Conservation (phyloP, 2,329 filamentous ascomycete species). For the Aureobasidium musti region DNA sequence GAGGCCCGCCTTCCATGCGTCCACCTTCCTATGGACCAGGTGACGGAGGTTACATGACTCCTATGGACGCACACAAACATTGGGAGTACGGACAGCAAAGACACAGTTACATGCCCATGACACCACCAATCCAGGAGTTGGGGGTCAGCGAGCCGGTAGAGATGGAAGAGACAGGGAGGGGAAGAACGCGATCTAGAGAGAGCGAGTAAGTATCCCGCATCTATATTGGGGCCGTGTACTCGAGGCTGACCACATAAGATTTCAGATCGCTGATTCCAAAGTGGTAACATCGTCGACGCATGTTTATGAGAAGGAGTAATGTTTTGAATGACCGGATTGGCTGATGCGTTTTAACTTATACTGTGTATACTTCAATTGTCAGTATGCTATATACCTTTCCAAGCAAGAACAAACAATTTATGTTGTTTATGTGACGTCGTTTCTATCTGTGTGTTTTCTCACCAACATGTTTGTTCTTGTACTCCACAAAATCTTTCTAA, state of each 20-base stretch:
- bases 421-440: no score
- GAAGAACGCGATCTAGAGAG: not conserved
- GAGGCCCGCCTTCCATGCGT: not conserved
- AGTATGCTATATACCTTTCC: not conserved
- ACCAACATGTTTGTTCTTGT: no score
- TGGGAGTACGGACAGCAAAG: constrained; percentile 6
- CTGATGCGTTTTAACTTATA: not conserved
- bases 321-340: not conserved
- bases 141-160: not conserved
- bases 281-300: not conserved
- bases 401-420: no score
- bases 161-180: constrained; percentile 14
- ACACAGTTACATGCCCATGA: constrained; percentile 8
- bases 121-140: constrained; percentile 15
- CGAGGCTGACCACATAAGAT: constrained; percentile 17
- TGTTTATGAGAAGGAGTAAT: constrained; percentile 22
- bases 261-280: constrained; percentile 13
- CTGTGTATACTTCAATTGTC: not conserved
- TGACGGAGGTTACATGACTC: not conserved
- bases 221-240: no score
- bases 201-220: constrained; percentile 4
- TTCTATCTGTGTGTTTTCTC: no score
- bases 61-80: not conserved
- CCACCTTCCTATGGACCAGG: constrained; percentile 13
- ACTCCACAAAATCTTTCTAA: no score